phyloP scores from a whole-genome alignment of 495 filamentous ascomycete genomes.

The Podospora anserina region DNA sequence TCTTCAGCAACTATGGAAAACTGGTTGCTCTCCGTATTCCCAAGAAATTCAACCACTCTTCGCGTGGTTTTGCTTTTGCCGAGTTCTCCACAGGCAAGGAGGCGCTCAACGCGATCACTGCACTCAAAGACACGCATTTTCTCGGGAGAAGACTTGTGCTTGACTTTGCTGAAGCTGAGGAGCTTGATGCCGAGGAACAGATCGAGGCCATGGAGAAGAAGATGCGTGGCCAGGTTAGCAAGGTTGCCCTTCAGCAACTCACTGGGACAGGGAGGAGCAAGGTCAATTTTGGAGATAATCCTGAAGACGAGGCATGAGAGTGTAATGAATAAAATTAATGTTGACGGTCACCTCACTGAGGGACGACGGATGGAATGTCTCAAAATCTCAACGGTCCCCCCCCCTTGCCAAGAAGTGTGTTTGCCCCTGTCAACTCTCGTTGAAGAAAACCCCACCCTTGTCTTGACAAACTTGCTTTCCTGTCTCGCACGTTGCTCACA shows the following conservation, averaged over 20 bases:
- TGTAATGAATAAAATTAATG: constrained; percentile 24
- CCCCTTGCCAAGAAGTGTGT: constrained; percentile 8
- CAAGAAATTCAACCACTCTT: constrained; percentile 82
- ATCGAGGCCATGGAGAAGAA: constrained; percentile 96
- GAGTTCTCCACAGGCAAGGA: constrained; percentile 91
- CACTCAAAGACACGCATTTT: constrained; percentile 89
- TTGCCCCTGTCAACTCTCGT: constrained; percentile 8
- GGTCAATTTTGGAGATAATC: constrained; percentile 74
- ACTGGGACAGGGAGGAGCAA: constrained; percentile 79
- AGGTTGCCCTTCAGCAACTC: constrained; percentile 82
- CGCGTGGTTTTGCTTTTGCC: constrained; percentile 94
- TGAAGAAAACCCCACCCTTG: constrained; percentile 20
- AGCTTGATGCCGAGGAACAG: constrained; percentile 89
- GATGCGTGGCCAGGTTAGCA: constrained; percentile 79
- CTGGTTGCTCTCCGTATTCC: constrained; percentile 89
- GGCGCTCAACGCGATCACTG: constrained; percentile 87
- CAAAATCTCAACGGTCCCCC: constrained; percentile 9
- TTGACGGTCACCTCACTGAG: background rate
- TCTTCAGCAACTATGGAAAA: constrained; percentile 87
- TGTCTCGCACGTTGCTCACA: constrained; percentile 10
- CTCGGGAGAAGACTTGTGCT: constrained; percentile 83
- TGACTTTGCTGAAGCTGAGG: constrained; percentile 81
- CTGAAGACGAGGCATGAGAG: constrained; percentile 53
- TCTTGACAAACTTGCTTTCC: constrained; percentile 19
- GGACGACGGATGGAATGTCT: constrained; percentile 7